These are phyloP conservation scores for Microthlaspi erraticum DNA, from an alignment of 345 rosid genomes.

Conservation along the genomic window DNA sequence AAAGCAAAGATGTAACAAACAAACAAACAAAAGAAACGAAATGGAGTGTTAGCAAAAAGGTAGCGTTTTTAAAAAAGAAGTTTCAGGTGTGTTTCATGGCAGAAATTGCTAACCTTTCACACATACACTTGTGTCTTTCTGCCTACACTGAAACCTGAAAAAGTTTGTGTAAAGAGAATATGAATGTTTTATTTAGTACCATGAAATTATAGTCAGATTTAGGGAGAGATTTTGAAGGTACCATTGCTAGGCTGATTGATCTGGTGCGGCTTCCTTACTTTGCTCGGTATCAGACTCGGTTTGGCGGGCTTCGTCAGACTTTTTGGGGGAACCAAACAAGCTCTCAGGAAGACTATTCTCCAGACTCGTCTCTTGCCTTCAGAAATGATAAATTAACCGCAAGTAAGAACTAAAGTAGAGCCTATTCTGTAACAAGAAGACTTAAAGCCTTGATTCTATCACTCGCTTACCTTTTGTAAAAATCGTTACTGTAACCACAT, in stretches of 20 bases:
- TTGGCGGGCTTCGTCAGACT: not conserved
- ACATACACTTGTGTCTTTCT: constrained; percentile 13
- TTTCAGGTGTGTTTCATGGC: constrained; percentile 5
- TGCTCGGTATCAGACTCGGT: no score
- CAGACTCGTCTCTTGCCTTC: constrained; percentile 33
- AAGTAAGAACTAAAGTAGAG: constrained; percentile 18
- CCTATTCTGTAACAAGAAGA: constrained; percentile 1
- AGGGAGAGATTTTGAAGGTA: constrained; percentile 2
- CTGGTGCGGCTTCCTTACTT: constrained; percentile 16
- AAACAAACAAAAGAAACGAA: not conserved
- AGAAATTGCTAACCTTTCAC: constrained; percentile 28
- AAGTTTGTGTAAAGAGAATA: not conserved
- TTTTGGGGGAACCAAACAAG: constrained; percentile 37
- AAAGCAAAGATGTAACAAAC: constrained; percentile 16
- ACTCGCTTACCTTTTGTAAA: constrained; percentile 31
- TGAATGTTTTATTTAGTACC: not conserved
- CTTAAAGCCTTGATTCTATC: not conserved
- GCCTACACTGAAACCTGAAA: constrained; percentile 6
- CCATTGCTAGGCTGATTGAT: constrained; percentile 30
- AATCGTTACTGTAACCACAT: constrained; percentile 7
- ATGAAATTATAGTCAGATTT: not conserved
- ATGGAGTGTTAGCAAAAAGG: not conserved
- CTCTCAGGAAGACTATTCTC: constrained; percentile 40
- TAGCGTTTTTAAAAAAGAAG: not conserved
- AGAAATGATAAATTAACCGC: not conserved